Evolutionary conservation across 1,139 yeast genomes (phyloP), one percentile per base, ranked within the genome.

Genomic region (Hansenula sp.): DNA sequence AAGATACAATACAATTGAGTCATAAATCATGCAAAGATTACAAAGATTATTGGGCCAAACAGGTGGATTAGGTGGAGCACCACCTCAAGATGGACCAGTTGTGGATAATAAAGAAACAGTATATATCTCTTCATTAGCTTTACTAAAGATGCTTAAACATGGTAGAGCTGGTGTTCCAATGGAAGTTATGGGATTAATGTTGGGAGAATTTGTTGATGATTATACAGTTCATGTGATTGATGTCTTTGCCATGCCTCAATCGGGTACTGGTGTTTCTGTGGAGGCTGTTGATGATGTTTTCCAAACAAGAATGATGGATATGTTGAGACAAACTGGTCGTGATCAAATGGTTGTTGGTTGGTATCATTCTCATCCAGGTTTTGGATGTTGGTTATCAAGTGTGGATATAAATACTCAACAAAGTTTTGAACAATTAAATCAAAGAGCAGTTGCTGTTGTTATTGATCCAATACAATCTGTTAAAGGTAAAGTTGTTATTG

Each of bases 101-200:
- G 87, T 90, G 44, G 98, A 92, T 65, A 90, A 92, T 56, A 84
- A 96, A 28, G 98, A 92, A 66, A 90, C 97, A 1, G 97, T 92
- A 10, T 89, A 92, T 65, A 89, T 94, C 44, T 92, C 98, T 29
- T 89, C 97, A 29, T 74, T 94, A 55, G 99, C 99, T 3, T 70
- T 94, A 44, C 73, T 94, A 48, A 94, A 94, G 65, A 92, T 92
- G 98, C 77, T 92, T 59, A 92, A 90, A 65, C 98, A 92, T 61
- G 97, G 98, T 35, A 76, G 97, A 58, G 97, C 98, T 1, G 99
- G 99, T 60, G 98, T 94, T 41, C 99, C 99, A 16, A 94, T 94
- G 99, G 99, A 94, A 69, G 99, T 94, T 38, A 94, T 94, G 99
- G 99, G 99, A 4, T 75, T 94, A 51, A 94, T 94, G 99, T 77